These are phyloP conservation scores for Aspergillus fumigatus DNA, from an alignment of 2,329 filamentous ascomycete genomes.

Conservation along the genomic window DNA sequence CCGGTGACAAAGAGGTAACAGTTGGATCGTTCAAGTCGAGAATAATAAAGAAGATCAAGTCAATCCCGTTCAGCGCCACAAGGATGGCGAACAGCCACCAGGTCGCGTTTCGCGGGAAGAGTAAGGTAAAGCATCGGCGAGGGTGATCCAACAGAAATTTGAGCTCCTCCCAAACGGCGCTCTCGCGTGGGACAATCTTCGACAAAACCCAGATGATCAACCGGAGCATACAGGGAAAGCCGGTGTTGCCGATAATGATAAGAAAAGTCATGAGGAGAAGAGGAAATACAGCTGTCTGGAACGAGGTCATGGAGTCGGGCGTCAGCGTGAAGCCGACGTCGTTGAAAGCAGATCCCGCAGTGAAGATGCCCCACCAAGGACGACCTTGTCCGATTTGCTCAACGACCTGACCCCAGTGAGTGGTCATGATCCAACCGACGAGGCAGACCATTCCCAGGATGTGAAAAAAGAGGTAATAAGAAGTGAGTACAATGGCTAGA, in stretches of 20 bases:
- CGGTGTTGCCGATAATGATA: constrained; percentile 92
- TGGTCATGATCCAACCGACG: constrained; percentile 71
- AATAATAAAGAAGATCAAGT: constrained; percentile 86
- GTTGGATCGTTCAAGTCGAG: constrained; percentile 74
- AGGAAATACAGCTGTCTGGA: constrained; percentile 70
- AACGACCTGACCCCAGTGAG: constrained; percentile 63
- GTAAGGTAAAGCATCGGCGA: constrained; percentile 87
- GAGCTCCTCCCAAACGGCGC: constrained; percentile 81
- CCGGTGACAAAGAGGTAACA: constrained; percentile 64
- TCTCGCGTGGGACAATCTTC: constrained; percentile 59
- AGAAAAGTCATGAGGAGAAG: constrained; percentile 77
- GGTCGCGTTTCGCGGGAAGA: constrained; percentile 84
- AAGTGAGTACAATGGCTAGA: constrained; percentile 69
- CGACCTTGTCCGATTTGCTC: constrained; percentile 56
- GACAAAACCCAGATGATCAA: constrained; percentile 84
- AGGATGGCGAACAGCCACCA: constrained; percentile 95
- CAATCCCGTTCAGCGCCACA: constrained; percentile 73
- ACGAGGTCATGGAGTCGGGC: constrained; percentile 89
- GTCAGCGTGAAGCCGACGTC: constrained; percentile 93
- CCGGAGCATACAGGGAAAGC: constrained; percentile 89
- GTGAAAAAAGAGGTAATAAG: constrained; percentile 81
- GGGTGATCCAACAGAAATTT: constrained; percentile 90
- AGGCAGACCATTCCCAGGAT: constrained; percentile 69
- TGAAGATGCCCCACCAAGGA: constrained; percentile 91
- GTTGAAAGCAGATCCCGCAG: constrained; percentile 81